These are phyloP conservation scores for Suhomyces wounanorum DNA, from an alignment of 1,139 yeast species.

Conservation along the genomic window DNA sequence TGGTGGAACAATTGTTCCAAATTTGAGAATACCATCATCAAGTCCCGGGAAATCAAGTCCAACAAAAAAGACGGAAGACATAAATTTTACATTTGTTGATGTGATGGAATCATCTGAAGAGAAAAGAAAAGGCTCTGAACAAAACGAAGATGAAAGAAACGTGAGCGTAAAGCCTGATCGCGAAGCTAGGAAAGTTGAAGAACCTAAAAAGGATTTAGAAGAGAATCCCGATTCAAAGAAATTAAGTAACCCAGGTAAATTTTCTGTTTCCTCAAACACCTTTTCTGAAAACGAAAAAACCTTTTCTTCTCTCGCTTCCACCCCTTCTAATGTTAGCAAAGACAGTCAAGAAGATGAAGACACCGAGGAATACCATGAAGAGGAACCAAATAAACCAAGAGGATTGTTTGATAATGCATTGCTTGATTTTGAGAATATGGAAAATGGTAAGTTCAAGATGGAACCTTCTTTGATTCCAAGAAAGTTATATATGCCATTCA, in stretches of 20 bases:
- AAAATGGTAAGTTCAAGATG: constrained; percentile 37
- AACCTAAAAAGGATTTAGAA: neutral
- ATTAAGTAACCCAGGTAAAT: neutral
- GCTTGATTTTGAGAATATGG: constrained; percentile 40
- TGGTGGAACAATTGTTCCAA: constrained; percentile 24
- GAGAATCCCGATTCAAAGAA: neutral
- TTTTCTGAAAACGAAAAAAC: neutral
- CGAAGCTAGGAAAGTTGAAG: neutral
- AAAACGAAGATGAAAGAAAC: neutral
- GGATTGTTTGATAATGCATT: constrained; percentile 32
- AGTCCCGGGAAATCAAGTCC: constrained; percentile 1
- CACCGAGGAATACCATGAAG: constrained; percentile 1
- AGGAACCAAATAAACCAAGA: neutral
- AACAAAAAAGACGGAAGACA: neutral
- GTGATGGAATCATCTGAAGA: neutral
- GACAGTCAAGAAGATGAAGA: constrained; percentile 16
- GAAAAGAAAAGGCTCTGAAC: neutral
- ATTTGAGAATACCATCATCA: constrained; percentile 16
- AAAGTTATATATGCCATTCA: constrained; percentile 65
- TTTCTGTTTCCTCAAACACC: neutral
- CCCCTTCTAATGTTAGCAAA: constrained; percentile 13
- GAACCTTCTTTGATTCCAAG: constrained; percentile 70
- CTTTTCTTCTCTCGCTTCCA: constrained; percentile 18
- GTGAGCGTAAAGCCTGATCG: neutral
- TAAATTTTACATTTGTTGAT: constrained; percentile 1